These are phyloP conservation scores for Ilyonectria sp. DNA, from an alignment of 2,329 filamentous ascomycete species.

Conservation along the genomic window DNA sequence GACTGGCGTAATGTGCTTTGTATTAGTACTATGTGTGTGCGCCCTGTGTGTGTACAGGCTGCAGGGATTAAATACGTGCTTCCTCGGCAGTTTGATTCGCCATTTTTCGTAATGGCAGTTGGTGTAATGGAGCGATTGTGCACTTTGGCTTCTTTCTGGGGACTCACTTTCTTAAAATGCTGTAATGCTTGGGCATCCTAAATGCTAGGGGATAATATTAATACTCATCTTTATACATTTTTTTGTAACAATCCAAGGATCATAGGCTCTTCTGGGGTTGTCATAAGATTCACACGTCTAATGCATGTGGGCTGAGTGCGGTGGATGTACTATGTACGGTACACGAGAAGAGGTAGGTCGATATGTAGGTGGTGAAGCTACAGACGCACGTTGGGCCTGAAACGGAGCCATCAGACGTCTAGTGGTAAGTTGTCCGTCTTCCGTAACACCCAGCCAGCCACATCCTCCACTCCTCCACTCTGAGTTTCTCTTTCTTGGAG, in stretches of 20 bases:
- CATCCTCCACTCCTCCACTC: slow-evolving; percentile 1
- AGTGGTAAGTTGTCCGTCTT: slow-evolving; percentile 17
- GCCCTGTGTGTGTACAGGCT: not conserved
- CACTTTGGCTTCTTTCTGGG: no score
- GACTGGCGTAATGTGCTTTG: not conserved
- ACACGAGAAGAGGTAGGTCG: not conserved
- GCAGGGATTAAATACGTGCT: not conserved
- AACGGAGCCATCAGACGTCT: slow-evolving; percentile 18
- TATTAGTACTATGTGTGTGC: not conserved
- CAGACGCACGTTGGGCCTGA: slow-evolving; percentile 24
- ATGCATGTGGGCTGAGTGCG: not conserved
- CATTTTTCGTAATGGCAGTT: no score
- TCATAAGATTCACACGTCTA: no score
- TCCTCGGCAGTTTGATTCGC: no score
- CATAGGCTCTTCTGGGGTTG: no score
- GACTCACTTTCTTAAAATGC: no score
- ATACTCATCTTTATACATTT: no score
- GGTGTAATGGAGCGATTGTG: no score
- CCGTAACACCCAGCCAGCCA: slow-evolving; percentile 18
- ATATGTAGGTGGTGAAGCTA: not conserved
- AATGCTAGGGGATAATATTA: no score
- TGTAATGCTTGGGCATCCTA: no score
- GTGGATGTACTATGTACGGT: not conserved
- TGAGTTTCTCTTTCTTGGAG: slow-evolving; percentile 19
- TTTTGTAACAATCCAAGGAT: no score